A percentile compares a stretch with the other conserved stretches of the same genome.
phyloP scores from a whole-genome alignment of 441 rosid genomes.

The Corymbia calophylla region DNA sequence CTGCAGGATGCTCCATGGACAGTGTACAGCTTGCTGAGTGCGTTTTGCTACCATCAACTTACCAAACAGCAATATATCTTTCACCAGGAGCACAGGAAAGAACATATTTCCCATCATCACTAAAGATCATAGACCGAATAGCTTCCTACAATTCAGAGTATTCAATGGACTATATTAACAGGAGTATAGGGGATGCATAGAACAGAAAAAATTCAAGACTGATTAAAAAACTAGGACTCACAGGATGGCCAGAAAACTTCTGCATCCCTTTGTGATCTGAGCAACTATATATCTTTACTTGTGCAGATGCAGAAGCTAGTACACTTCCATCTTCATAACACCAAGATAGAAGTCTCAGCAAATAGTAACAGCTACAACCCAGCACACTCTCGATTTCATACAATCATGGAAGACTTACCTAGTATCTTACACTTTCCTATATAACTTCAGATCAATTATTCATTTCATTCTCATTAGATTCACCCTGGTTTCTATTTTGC shows the following conservation, averaged over 20 bases:
- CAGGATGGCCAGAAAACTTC: conserved; percentile 92
- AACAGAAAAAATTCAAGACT: not conserved
- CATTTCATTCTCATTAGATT: not conserved
- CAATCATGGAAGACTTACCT: not conserved
- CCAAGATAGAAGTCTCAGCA: conserved; percentile 1
- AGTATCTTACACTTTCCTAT: not conserved
- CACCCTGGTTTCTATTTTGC: not conserved
- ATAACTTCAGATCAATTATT: not conserved
- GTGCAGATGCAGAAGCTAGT: conserved; percentile 75
- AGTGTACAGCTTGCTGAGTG: conserved; percentile 84
- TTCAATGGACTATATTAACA: conserved; percentile 1
- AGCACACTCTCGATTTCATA: not conserved
- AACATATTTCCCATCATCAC: conserved; percentile 67
- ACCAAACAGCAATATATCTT: conserved; percentile 77
- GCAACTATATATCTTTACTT: conserved; percentile 64
- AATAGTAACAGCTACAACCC: not conserved
- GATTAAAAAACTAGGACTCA: conserved; percentile 28
- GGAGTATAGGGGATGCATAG: not conserved
- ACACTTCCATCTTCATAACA: conserved; percentile 61
- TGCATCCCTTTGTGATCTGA: conserved; percentile 64
- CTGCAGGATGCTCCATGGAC: conserved; percentile 93
- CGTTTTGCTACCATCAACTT: conserved; percentile 55
- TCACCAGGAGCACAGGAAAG: conserved; percentile 82
- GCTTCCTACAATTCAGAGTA: conserved; percentile 44
- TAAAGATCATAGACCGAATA: conserved; percentile 69